phyloP scores from a whole-genome alignment of 2,329 filamentous ascomycete genomes.

The Talaromyces sp. region DNA sequence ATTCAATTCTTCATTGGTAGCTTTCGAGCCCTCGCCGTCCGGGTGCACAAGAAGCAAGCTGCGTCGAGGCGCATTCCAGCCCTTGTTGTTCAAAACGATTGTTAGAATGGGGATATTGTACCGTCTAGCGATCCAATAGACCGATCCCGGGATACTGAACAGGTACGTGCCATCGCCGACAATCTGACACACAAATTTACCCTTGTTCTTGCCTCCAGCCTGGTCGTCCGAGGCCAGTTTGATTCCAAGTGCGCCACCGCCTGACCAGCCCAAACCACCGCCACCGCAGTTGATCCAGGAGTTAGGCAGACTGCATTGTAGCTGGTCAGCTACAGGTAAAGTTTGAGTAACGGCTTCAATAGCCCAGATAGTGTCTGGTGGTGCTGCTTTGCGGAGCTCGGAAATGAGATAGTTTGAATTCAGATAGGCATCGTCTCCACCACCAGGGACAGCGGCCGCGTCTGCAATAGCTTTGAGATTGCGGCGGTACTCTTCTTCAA shows the following conservation, averaged over 20 bases:
- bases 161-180: slow-evolving; percentile 65
- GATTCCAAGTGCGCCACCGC: slow-evolving; percentile 68
- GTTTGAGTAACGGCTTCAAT: slow-evolving; percentile 75
- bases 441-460: slow-evolving; percentile 48
- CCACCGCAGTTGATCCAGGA: slow-evolving; percentile 78
- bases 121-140: slow-evolving; percentile 64
- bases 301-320: slow-evolving; percentile 63
- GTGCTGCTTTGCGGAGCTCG: slow-evolving; percentile 53
- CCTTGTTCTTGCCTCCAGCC: slow-evolving; percentile 46
- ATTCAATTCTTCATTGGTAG: slow-evolving; percentile 60
- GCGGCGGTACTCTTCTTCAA: slow-evolving; percentile 55
- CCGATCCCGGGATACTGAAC: slow-evolving; percentile 59
- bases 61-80: slow-evolving; percentile 62
- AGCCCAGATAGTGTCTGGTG: slow-evolving; percentile 65
- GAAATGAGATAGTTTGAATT: slow-evolving; percentile 55
- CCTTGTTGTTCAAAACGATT: slow-evolving; percentile 65
- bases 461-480: slow-evolving; percentile 57
- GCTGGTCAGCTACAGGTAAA: slow-evolving; percentile 62
- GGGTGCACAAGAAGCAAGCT: slow-evolving; percentile 63
- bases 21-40: slow-evolving; percentile 56
- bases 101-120: slow-evolving; percentile 64
- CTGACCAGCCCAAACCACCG: slow-evolving; percentile 75
- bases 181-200: slow-evolving; percentile 58
- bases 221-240: slow-evolving; percentile 62
- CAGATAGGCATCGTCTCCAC: slow-evolving; percentile 56